phyloP scores from a whole-genome alignment of 257 asterid species.

The Schizonepeta tenuifolia region DNA sequence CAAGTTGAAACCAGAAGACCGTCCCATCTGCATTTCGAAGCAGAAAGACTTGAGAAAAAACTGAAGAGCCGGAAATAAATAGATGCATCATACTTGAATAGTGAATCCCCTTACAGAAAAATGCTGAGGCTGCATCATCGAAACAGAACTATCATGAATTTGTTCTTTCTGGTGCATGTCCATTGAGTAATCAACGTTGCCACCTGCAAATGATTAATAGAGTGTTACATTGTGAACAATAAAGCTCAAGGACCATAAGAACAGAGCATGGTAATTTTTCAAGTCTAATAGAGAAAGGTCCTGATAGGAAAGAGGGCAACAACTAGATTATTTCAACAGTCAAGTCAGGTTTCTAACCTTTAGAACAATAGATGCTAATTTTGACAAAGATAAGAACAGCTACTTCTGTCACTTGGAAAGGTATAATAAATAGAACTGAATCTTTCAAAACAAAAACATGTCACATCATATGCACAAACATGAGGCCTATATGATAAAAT shows the following conservation, averaged over 20 bases:
- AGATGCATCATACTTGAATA: slow-evolving; percentile 27
- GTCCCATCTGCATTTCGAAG: slow-evolving; percentile 76
- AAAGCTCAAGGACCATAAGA: slow-evolving; percentile 11
- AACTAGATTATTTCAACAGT: slow-evolving; percentile 7
- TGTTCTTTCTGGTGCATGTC: slow-evolving; percentile 95
- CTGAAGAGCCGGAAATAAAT: slow-evolving; percentile 2
- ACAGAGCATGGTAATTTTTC: not conserved
- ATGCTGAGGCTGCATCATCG: slow-evolving; percentile 95
- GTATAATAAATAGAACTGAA: not conserved
- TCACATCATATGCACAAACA: slow-evolving; percentile 19
- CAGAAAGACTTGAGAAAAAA: slow-evolving; percentile 31
- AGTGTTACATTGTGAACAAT: slow-evolving; percentile 28
- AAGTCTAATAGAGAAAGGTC: not conserved
- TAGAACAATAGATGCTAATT: slow-evolving; percentile 16
- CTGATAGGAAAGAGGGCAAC: slow-evolving; percentile 16
- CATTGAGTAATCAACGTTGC: slow-evolving; percentile 77
- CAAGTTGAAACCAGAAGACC: slow-evolving; percentile 88
- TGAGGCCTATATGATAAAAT: slow-evolving; percentile 5
- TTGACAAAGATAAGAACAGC: not conserved
- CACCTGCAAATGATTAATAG: slow-evolving; percentile 58
- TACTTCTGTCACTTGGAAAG: not conserved
- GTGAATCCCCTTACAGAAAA: slow-evolving; percentile 66
- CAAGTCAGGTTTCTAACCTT: slow-evolving; percentile 5
- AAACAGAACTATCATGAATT: slow-evolving; percentile 71
- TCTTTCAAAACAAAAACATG: slow-evolving; percentile 17